phyloP scores from a whole-genome alignment of 306 rosid genomes.

The Quercus parvula region DNA sequence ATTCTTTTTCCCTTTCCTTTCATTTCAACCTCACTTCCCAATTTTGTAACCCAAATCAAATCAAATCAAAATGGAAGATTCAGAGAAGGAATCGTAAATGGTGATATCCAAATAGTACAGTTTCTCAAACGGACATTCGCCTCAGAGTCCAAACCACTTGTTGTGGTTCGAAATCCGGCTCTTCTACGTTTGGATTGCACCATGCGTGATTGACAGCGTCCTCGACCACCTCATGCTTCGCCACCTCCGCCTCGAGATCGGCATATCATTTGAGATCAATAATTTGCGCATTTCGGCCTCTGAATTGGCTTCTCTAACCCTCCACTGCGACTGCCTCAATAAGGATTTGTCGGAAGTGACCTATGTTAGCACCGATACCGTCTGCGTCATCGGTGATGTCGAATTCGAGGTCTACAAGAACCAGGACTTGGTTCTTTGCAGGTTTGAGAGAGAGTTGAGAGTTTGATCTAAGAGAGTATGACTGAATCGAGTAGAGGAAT shows the following conservation, averaged over 20 bases:
- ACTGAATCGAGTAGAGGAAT: too few relatives aligned
- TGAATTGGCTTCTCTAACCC: slow-evolving; percentile 39
- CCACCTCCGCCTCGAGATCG: slow-evolving; percentile 53
- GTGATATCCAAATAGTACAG: slow-evolving; percentile 37
- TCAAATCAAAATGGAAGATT: slow-evolving; percentile 38
- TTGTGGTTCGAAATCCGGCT: slow-evolving; percentile 55
- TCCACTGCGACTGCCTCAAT: slow-evolving; percentile 62
- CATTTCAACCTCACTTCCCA: too few relatives aligned
- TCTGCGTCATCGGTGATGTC: slow-evolving; percentile 49
- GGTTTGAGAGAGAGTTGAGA: slow-evolving; percentile 15
- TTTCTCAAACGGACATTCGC: slow-evolving; percentile 35
- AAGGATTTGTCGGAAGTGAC: slow-evolving; percentile 70
- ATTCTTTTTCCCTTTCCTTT: too few relatives aligned
- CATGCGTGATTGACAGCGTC: slow-evolving; percentile 48
- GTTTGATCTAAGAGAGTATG: too few relatives aligned
- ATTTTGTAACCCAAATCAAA: too few relatives aligned
- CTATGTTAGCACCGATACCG: slow-evolving; percentile 67
- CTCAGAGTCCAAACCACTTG: slow-evolving; percentile 19
- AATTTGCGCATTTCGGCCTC: slow-evolving; percentile 45
- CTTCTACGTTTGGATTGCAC: slow-evolving; percentile 64
- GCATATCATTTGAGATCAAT: slow-evolving; percentile 56
- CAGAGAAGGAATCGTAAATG: slow-evolving; percentile 30
- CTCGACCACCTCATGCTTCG: slow-evolving; percentile 57
- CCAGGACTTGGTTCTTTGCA: slow-evolving; percentile 61
- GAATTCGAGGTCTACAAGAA: slow-evolving; percentile 78